phyloP scores from a whole-genome alignment of 257 asterid species.

The Misopates orontium region DNA sequence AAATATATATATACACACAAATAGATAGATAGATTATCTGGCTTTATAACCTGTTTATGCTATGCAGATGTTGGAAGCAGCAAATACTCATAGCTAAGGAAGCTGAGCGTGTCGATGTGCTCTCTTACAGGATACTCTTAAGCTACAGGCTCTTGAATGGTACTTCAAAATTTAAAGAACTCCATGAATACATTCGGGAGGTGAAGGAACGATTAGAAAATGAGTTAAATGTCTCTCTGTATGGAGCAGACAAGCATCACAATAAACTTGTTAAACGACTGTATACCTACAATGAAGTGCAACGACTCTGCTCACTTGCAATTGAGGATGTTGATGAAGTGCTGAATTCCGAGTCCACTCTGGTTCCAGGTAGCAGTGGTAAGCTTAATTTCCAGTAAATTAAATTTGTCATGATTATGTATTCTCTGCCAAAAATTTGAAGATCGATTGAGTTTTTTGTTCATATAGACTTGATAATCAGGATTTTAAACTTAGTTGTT shows the following conservation, averaged over 20 bases:
- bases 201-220: conserved; percentile 80
- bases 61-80: conserved; percentile 82
- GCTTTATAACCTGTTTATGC: conserved; percentile 20
- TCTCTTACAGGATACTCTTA: conserved; percentile 74
- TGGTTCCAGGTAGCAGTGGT: no score
- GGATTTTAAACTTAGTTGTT: no score
- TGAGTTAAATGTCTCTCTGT: conserved; percentile 34
- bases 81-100: conserved; percentile 82
- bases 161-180: conserved; percentile 72
- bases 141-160: conserved; percentile 82
- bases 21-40: background rate
- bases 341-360: conserved; percentile 19
- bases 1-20: no score
- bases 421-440: no score
- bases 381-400: no score
- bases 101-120: conserved; percentile 82
- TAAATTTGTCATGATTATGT: no score
- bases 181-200: conserved; percentile 69
- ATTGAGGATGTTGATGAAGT: conserved; percentile 75
- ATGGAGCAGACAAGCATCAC: no score
- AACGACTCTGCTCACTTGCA: conserved; percentile 75
- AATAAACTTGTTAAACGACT: no score
- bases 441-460: no score
- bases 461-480: no score
- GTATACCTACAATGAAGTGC: conserved; percentile 40